A percentile compares a stretch with the other conserved stretches of the same genome.
These are phyloP conservation scores for Annulohypoxylon nitens DNA, from an alignment of 495 filamentous ascomycete species.

Conservation along the genomic window DNA sequence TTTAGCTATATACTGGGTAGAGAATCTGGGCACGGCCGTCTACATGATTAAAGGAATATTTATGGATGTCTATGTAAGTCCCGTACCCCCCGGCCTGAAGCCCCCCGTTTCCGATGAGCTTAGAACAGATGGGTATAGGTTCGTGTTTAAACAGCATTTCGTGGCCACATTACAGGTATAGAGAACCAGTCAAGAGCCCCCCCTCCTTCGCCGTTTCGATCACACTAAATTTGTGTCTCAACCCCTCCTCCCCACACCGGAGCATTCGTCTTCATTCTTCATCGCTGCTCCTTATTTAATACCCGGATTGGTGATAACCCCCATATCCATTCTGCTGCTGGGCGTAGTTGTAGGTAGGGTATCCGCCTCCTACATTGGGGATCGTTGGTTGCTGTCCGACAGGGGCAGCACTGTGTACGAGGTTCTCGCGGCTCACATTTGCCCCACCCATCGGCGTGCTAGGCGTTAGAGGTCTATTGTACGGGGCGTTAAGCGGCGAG, in stretches of 20 bases:
- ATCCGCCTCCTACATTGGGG: conserved; percentile 47
- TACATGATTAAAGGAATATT: conserved; percentile 31
- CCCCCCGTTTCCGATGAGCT: background rate
- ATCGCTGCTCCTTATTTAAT: conserved; percentile 14
- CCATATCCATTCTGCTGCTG: conserved; percentile 31
- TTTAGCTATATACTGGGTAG: conserved; percentile 41
- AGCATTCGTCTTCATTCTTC: conserved; percentile 32
- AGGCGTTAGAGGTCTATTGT: conserved; percentile 53
- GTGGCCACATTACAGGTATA: conserved; percentile 43
- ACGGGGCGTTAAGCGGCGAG: conserved; percentile 29
- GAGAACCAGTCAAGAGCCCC: conserved; percentile 19
- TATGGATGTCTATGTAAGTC: conserved; percentile 40
- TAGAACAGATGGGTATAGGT: conserved; percentile 19
- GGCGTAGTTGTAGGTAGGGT: conserved; percentile 26
- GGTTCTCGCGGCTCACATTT: conserved; percentile 50
- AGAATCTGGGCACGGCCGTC: conserved; percentile 34
- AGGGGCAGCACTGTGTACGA: conserved; percentile 45
- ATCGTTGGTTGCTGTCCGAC: conserved; percentile 50
- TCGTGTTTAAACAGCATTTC: conserved; percentile 45
- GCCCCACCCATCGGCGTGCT: conserved; percentile 29
- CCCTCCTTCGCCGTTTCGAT: conserved; percentile 24
- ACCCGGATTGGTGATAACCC: conserved; percentile 36
- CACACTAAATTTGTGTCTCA: conserved; percentile 12
- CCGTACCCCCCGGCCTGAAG: conserved; percentile 1
- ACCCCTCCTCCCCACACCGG: conserved; percentile 6